Evolutionary conservation across 2,329 filamentous ascomycete species (phyloP), one percentile per base, ranked within the genome.

Genomic region (Westerdykella sp.): DNA sequence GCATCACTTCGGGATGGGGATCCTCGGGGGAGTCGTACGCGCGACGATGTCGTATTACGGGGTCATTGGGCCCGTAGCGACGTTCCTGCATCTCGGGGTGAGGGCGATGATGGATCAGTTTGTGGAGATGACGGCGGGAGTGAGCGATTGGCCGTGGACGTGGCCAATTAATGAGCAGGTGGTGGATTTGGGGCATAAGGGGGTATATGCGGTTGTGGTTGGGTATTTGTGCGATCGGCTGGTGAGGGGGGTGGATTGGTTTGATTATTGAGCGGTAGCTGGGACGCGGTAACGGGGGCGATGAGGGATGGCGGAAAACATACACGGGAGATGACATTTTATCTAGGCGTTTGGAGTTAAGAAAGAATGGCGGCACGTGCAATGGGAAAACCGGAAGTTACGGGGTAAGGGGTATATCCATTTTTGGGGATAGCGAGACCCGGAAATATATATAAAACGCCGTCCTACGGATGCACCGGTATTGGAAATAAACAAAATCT

Each of bases 161-260:
- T 65, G 62, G 60, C 59, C 60, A 13, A 56, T 63, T 31, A 59
- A 60, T 22, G 59, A 65, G 41, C 62, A 65, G 43, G 49, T 58
- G 7, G 44, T 64, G 39, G 60, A 65, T 49, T 35, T 63, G 25
- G 2, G 60, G 38, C 58, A 64, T 31, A 63, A 64, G 43, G 50
- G 54, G 0, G 37, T 57, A 2, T 66, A 57, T 54, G 51, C 51
- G 6, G 10, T 60, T 6, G 51, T 59, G 2, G 55, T 51, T 14
- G 60, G 62, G 10, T 64, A 60, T 40, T 28, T 59, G 13, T 54
- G 54, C 25, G 60, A 59, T 37, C 35, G 38, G 18, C 18, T 51
- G 34, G 39, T 55, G 1, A 47, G 55, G 14, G 51, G 49, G 0
- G 48, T 56, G 15, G 43, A 55, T 28, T 55, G 53, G 51, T 55